Conservation (phyloP, 768 basidiomycete species). For the Lactifluus pinguis region DNA sequence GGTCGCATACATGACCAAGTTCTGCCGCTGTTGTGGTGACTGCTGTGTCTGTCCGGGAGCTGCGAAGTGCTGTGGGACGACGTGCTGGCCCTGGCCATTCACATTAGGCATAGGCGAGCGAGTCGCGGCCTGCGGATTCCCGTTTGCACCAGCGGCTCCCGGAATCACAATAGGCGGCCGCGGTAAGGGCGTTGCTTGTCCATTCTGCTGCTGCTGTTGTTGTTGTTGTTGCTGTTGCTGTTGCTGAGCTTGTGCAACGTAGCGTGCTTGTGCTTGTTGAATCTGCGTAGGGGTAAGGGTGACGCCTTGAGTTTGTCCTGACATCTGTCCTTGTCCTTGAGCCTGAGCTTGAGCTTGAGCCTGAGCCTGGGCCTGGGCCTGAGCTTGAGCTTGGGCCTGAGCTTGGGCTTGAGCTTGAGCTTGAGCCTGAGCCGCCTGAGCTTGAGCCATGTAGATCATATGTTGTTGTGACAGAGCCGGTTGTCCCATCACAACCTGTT, state of each 20-base stretch:
- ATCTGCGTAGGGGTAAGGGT: not conserved
- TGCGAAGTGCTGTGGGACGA: not conserved
- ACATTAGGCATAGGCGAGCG: constrained; percentile 17
- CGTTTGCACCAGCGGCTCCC: not conserved
- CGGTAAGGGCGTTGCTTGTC: constrained; percentile 15
- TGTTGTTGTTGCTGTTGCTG: constrained; percentile 13
- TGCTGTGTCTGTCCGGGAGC: constrained; percentile 2
- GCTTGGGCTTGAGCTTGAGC: constrained; percentile 16
- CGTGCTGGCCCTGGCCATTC: constrained; percentile 20
- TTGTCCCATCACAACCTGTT: not conserved
- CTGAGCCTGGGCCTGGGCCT: constrained; percentile 8
- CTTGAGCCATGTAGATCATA: not conserved
- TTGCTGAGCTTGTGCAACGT: not conserved
- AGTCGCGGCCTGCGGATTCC: constrained; percentile 8
- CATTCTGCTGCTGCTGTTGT: constrained; percentile 23
- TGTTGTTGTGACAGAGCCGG: not conserved
- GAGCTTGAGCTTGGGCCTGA: constrained; percentile 19
- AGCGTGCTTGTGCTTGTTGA: not conserved
- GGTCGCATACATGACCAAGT: constrained; percentile 3
- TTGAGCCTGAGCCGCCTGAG: not conserved
- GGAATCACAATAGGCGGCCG: constrained; percentile 19
- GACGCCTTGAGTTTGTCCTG: constrained; percentile 1
- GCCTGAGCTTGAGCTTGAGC: constrained; percentile 14
- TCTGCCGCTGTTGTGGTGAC: constrained; percentile 13
- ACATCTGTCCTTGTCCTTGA: constrained; percentile 11